phyloP scores from a whole-genome alignment of 139 green algal genomes.

The Tetratostichococcus sp. region DNA sequence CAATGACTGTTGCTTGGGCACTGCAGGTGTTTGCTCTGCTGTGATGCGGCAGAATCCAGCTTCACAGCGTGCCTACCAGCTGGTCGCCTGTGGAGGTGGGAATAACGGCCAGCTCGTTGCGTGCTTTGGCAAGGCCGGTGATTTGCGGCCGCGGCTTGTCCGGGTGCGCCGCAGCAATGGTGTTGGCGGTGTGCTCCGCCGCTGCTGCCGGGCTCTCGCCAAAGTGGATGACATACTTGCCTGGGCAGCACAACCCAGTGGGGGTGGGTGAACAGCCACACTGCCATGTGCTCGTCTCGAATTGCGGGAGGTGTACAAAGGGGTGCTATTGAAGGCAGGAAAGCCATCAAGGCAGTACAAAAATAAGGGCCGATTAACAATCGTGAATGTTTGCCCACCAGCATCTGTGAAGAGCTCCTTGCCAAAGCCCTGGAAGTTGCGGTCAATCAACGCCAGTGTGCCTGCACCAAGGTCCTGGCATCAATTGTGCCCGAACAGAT shows the following conservation, averaged over 20 bases:
- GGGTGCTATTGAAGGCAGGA: no score
- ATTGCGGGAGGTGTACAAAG: no score
- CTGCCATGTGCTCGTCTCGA: no score
- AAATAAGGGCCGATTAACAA: no score
- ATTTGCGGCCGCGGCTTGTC: slow-evolving; percentile 34
- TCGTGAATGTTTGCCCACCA: background rate
- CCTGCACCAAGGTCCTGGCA: no score
- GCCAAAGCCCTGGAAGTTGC: slow-evolving; percentile 79
- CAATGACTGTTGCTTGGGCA: no score
- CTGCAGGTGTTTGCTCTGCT: no score
- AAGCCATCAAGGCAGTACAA: no score
- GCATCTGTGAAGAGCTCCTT: slow-evolving; percentile 74
- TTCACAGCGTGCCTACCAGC: slow-evolving; percentile 41
- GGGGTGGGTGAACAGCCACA: no score
- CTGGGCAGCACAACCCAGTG: slow-evolving; percentile 33
- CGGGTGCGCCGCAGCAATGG: slow-evolving; percentile 34
- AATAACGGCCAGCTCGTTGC: slow-evolving; percentile 65
- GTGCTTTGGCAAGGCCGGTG: slow-evolving; percentile 45
- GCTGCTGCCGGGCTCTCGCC: slow-evolving; percentile 42
- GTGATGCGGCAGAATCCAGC: no score
- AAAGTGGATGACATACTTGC: slow-evolving; percentile 89
- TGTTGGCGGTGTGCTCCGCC: slow-evolving; percentile 31
- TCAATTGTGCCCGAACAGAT: no score
- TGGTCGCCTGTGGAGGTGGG: slow-evolving; percentile 64
- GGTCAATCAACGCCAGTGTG: slow-evolving; percentile 76